A percentile compares a stretch with the other conserved stretches of the same genome.
phyloP scores from a whole-genome alignment of 169 alveolate species.

The Plasmodium adleri region DNA sequence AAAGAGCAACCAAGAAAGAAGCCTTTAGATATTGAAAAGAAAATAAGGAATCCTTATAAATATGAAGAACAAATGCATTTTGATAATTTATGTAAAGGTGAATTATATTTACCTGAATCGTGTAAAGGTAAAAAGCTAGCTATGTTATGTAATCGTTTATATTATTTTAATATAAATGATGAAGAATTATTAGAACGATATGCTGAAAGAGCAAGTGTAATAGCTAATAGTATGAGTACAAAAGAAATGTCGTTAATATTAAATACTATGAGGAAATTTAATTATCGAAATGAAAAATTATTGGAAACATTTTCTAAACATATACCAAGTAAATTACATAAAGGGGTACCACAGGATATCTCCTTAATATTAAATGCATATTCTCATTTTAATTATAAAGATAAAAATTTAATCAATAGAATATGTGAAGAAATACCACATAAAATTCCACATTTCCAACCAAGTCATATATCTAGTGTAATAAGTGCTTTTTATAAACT shows the following conservation, averaged over 20 bases:
- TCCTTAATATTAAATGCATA: slow-evolving; percentile 72
- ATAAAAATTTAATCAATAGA: slow-evolving; percentile 59
- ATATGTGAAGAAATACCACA: slow-evolving; percentile 78
- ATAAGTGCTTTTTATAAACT: slow-evolving; percentile 63
- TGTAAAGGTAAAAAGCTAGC: slow-evolving; percentile 68
- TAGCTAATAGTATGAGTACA: slow-evolving; percentile 62
- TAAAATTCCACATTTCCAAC: slow-evolving; percentile 56
- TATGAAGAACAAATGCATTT: slow-evolving; percentile 75
- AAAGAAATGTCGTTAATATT: slow-evolving; percentile 70
- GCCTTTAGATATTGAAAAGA: slow-evolving; percentile 71
- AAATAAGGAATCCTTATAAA: slow-evolving; percentile 63
- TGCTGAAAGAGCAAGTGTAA: slow-evolving; percentile 74
- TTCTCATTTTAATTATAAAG: slow-evolving; percentile 64
- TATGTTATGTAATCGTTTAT: slow-evolving; percentile 71
- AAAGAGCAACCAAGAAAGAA: slow-evolving; percentile 75
- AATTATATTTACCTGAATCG: slow-evolving; percentile 70
- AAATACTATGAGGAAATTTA: slow-evolving; percentile 72
- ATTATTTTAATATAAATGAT: slow-evolving; percentile 73
- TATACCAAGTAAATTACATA: slow-evolving; percentile 71
- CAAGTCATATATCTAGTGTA: slow-evolving; percentile 52
- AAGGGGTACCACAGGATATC: slow-evolving; percentile 74
- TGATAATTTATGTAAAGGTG: slow-evolving; percentile 68
- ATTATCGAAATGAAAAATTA: slow-evolving; percentile 56
- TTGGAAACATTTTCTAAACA: slow-evolving; percentile 67
- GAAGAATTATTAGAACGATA: slow-evolving; percentile 65